These are phyloP conservation scores for Metarhizium guizhouense DNA, from an alignment of 2,329 filamentous ascomycete genomes.

Conservation along the genomic window DNA sequence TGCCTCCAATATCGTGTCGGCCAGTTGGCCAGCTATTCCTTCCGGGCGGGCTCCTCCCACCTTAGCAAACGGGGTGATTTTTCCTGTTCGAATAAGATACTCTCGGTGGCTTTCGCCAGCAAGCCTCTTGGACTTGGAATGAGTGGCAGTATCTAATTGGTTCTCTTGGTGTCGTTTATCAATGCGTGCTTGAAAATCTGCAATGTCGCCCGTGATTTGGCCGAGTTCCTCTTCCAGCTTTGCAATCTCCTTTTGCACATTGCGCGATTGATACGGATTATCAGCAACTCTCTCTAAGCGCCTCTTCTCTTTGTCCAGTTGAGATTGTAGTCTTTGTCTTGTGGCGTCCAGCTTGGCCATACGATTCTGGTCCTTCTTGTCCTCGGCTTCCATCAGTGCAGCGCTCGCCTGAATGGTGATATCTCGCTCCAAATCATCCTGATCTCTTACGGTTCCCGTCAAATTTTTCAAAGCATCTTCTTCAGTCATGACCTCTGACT, in stretches of 20 bases:
- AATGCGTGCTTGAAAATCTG: conserved; percentile 74
- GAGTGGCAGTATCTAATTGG: conserved; percentile 31
- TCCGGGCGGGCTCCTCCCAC: conserved; percentile 56
- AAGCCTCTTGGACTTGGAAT: conserved; percentile 48
- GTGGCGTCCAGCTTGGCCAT: conserved; percentile 49
- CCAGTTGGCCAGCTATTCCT: conserved; percentile 59
- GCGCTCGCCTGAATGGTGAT: conserved; percentile 58
- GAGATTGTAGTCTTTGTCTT: conserved; percentile 51
- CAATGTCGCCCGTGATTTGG: conserved; percentile 61
- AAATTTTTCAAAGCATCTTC: conserved; percentile 51
- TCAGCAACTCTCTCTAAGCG: conserved; percentile 33
- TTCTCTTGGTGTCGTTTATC: conserved; percentile 55
- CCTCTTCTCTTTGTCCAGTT: conserved; percentile 49
- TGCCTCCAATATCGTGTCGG: conserved; percentile 70
- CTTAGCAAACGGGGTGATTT: conserved; percentile 91
- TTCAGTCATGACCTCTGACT: conserved; percentile 39
- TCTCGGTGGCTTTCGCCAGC: conserved; percentile 79
- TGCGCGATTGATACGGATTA: conserved; percentile 43
- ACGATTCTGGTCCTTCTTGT: conserved; percentile 53
- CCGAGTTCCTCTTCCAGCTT: conserved; percentile 57
- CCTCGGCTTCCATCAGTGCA: conserved; percentile 51
- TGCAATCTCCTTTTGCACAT: conserved; percentile 55
- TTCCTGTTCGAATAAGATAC: conserved; percentile 88
- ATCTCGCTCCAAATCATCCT: conserved; percentile 84
- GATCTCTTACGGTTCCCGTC: conserved; percentile 66